A percentile compares a stretch with the other conserved stretches of the same genome.
Evolutionary conservation across 306 rosid genomes (phyloP).

Genomic region (barrel medic (Medicago truncatula)): DNA sequence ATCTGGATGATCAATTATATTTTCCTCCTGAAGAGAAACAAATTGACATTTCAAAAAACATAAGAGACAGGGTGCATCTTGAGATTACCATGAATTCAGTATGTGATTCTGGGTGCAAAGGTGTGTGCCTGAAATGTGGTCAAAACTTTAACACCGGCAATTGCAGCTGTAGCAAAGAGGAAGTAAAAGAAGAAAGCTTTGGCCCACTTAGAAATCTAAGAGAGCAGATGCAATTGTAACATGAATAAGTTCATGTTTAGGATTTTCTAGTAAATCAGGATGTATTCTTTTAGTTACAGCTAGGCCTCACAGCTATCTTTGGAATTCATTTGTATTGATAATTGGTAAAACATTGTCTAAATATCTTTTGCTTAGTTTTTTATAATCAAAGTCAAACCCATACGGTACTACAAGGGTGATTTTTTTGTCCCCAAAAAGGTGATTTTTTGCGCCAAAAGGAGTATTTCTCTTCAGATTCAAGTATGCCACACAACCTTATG

Average conservation of each 20-base stretch:
- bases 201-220: constrained; percentile 79
- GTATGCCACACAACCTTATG: too few species aligned
- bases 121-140: constrained; percentile 79
- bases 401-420: background rate
- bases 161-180: constrained; percentile 67
- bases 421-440: too few species aligned
- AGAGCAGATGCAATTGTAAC: constrained; percentile 61
- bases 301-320: background rate
- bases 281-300: background rate
- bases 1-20: constrained; percentile 73
- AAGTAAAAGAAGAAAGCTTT: constrained; percentile 44
- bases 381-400: background rate
- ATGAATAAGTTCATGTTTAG: constrained; percentile 26
- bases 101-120: constrained; percentile 65
- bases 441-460: too few species aligned
- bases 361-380: background rate
- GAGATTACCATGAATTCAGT: constrained; percentile 73
- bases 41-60: constrained; percentile 88
- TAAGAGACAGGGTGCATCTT: constrained; percentile 85
- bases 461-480: too few species aligned
- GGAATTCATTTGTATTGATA: background rate
- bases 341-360: background rate
- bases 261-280: background rate
- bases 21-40: constrained; percentile 72
- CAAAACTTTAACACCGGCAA: constrained; percentile 64